Conservation (phyloP, 1,284 basidiomycete species). For the Ceratorhiza oryzae-sativae region DNA sequence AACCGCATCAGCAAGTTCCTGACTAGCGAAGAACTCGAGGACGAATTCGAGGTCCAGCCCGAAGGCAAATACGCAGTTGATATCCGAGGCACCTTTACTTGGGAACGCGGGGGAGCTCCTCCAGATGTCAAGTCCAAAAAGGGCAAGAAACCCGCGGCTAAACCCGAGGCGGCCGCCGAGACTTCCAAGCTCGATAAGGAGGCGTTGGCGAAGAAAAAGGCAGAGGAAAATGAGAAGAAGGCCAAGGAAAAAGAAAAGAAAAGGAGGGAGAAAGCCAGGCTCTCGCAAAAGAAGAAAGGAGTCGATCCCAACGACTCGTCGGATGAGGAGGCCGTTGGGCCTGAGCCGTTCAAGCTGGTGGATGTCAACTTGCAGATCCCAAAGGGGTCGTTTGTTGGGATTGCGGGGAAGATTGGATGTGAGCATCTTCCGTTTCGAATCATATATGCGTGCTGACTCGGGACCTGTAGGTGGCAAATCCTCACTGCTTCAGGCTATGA, state of each 20-base stretch:
- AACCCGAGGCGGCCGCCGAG: conserved; percentile 28
- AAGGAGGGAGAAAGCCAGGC: conserved; percentile 43
- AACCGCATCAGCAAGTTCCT: conserved; percentile 66
- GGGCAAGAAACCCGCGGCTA: conserved; percentile 46
- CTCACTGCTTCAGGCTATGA: conserved; percentile 49
- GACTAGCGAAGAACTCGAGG: conserved; percentile 67
- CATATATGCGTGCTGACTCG: neutral
- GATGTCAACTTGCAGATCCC: conserved; percentile 53
- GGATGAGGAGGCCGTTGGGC: conserved; percentile 42
- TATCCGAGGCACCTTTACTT: conserved; percentile 71
- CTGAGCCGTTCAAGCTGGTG: conserved; percentile 51
- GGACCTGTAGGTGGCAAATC: conserved; percentile 51
- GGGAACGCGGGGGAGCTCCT: conserved; percentile 59
- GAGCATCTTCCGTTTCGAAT: neutral
- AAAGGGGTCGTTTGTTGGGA: conserved; percentile 52
- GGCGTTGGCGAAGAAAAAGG: conserved; percentile 42
- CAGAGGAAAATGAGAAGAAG: conserved; percentile 40
- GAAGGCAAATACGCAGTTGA: conserved; percentile 59
- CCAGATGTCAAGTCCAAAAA: conserved; percentile 18
- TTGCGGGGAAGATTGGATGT: conserved; percentile 55
- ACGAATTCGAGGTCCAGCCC: conserved; percentile 58
- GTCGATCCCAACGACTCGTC: conserved; percentile 33
- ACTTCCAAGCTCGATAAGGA: conserved; percentile 39
- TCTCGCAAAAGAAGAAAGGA: conserved; percentile 21
- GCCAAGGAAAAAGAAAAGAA: conserved; percentile 45